phyloP scores from a whole-genome alignment of 192 early-diverging fungal species.

The Umbelopsis isabellina region DNA sequence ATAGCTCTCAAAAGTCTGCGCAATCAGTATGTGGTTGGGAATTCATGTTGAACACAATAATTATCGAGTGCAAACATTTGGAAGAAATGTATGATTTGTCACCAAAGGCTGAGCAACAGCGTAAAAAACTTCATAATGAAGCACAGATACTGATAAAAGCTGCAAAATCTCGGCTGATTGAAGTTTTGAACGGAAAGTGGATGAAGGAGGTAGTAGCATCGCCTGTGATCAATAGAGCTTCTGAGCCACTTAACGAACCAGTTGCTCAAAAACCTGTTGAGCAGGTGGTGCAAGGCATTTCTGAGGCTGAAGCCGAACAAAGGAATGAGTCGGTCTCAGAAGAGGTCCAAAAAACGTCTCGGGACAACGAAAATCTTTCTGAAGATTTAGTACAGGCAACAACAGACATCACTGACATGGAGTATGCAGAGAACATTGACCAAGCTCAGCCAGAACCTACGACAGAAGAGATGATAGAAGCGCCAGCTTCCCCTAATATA shows the following conservation, averaged over 20 bases:
- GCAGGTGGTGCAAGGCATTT: too few relatives aligned
- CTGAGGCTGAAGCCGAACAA: too few relatives aligned
- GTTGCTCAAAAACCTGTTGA: too few relatives aligned
- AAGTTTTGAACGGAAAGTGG: background rate
- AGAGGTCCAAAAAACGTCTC: too few relatives aligned
- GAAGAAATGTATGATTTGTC: slow-evolving; percentile 18
- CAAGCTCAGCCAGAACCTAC: too few relatives aligned
- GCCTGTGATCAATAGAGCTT: background rate
- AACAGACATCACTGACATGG: too few relatives aligned
- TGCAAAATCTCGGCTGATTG: background rate
- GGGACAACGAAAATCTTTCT: too few relatives aligned
- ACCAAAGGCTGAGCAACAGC: slow-evolving; percentile 10
- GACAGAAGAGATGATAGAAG: too few relatives aligned
- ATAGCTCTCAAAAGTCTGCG: background rate
- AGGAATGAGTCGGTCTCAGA: too few relatives aligned
- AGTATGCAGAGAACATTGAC: too few relatives aligned
- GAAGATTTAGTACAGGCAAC: too few relatives aligned
- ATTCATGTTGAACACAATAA: slow-evolving; percentile 13
- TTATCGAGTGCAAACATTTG: background rate
- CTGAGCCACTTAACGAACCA: background rate
- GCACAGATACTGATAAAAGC: slow-evolving; percentile 1
- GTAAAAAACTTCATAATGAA: background rate
- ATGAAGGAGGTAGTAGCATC: background rate
- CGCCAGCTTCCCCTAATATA: too few relatives aligned
- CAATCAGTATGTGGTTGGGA: slow-evolving; percentile 8